A percentile compares a stretch with the other conserved stretches of the same genome.
phyloP scores from a whole-genome alignment of 2,329 filamentous ascomycete species.

The Plenodomus tracheiphilus region DNA sequence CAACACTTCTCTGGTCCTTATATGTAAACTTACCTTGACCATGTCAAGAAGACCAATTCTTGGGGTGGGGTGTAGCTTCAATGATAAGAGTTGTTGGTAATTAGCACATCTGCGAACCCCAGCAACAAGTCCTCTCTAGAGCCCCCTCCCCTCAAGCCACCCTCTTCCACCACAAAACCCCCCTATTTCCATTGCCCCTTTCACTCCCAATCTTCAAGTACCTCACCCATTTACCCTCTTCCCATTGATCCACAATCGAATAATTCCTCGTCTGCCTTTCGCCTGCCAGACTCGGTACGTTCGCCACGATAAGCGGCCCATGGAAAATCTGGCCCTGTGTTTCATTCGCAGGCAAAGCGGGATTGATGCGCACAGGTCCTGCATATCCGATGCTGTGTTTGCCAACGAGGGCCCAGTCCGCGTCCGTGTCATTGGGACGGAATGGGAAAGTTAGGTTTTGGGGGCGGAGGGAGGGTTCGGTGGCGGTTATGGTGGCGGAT shows the following conservation, averaged over 20 bases:
- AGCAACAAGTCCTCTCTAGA: too few relatives aligned
- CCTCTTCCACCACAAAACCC: conserved; percentile 29
- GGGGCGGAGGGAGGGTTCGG: conserved; percentile 22
- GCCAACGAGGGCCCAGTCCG: conserved; percentile 35
- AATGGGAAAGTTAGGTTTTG: conserved; percentile 30
- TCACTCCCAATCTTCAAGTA: conserved; percentile 30
- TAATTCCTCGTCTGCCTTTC: conserved; percentile 26
- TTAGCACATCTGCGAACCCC: too few relatives aligned
- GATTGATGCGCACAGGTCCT: conserved; percentile 23
- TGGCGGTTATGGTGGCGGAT: conserved; percentile 32
- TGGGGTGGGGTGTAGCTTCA: too few relatives aligned
- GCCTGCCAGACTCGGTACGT: conserved; percentile 30
- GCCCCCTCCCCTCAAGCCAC: conserved; percentile 13
- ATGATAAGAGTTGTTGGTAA: too few relatives aligned
- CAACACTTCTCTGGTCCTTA: too few relatives aligned
- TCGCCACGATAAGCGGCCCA: conserved; percentile 29
- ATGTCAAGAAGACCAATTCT: too few relatives aligned
- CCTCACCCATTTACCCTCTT: conserved; percentile 11
- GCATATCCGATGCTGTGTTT: conserved; percentile 34
- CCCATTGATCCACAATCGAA: conserved; percentile 17
- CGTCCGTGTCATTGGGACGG: conserved; percentile 21
- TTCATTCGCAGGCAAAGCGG: conserved; percentile 15
- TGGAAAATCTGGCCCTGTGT: conserved; percentile 30
- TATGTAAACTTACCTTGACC: too few relatives aligned
- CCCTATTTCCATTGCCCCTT: conserved; percentile 23